These are phyloP conservation scores for Nakaseomyces sp. DNA, from an alignment of 1,139 yeast genomes.

Conservation along the genomic window DNA sequence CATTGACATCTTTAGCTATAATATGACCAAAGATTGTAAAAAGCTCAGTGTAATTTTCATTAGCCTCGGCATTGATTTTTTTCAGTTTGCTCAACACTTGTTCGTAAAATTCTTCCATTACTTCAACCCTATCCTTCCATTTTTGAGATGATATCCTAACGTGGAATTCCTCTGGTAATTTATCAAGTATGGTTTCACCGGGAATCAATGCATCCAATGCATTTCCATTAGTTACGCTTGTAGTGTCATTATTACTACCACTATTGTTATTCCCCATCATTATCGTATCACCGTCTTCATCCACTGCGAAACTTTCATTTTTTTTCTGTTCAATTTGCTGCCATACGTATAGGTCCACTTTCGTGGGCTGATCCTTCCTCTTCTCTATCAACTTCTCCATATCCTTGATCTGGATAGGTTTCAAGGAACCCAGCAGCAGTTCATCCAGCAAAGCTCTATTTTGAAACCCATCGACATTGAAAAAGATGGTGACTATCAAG, in stretches of 20 bases:
- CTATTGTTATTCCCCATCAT: slow-evolving; percentile 33
- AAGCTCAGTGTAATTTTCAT: slow-evolving; percentile 62
- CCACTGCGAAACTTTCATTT: slow-evolving; percentile 15
- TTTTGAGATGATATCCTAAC: slow-evolving; percentile 50
- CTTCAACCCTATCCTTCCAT: slow-evolving; percentile 93
- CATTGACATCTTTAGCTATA: slow-evolving; percentile 72
- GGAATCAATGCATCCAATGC: slow-evolving; percentile 40
- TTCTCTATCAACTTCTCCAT: slow-evolving; percentile 57
- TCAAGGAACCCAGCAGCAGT: slow-evolving; percentile 58
- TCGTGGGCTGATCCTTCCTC: slow-evolving; percentile 13
- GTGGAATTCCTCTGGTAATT: slow-evolving; percentile 56
- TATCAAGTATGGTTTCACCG: slow-evolving; percentile 53
- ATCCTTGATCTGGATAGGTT: slow-evolving; percentile 90
- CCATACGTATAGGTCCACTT: neutral
- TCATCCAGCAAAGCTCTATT: slow-evolving; percentile 39
- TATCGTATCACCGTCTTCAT: slow-evolving; percentile 36
- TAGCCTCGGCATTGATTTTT: slow-evolving; percentile 35
- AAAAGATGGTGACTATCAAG: slow-evolving; percentile 61
- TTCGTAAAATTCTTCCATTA: slow-evolving; percentile 54
- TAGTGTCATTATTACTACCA: slow-evolving; percentile 35
- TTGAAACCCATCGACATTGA: slow-evolving; percentile 56
- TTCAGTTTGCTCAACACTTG: slow-evolving; percentile 40
- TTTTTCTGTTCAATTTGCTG: slow-evolving; percentile 1
- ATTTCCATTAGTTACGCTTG: neutral
- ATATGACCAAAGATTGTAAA: slow-evolving; percentile 58